These are phyloP conservation scores for Citrullus amarus DNA, from an alignment of 306 rosid species.

Conservation along the genomic window DNA sequence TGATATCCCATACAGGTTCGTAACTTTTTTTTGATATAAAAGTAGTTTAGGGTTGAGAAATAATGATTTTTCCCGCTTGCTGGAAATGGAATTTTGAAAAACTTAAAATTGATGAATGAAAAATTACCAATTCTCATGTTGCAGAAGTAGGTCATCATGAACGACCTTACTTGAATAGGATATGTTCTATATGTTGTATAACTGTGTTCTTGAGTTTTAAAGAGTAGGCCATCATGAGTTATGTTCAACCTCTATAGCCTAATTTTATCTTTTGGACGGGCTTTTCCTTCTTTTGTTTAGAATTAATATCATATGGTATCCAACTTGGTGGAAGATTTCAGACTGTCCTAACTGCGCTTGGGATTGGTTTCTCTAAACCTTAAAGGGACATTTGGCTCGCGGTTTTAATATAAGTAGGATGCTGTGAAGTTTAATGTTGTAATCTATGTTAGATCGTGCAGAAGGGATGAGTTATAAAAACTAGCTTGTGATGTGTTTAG, in stretches of 20 bases:
- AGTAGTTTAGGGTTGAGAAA: neutral
- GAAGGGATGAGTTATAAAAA: no score
- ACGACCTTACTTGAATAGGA: no score
- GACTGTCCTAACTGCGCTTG: no score
- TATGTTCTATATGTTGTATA: no score
- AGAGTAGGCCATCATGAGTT: neutral
- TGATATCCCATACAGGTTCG: slow-evolving; percentile 56
- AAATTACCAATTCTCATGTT: neutral
- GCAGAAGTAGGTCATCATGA: neutral
- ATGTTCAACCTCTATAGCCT: neutral
- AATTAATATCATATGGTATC: neutral
- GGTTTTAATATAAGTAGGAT: no score
- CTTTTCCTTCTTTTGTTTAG: neutral
- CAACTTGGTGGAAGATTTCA: neutral
- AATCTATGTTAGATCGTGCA: no score
- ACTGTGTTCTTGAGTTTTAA: no score
- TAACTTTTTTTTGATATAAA: neutral
- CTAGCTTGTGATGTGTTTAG: no score
- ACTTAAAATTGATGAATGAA: neutral
- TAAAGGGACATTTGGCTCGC: neutral
- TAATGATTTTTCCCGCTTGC: neutral
- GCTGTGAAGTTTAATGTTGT: no score
- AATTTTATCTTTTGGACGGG: neutral
- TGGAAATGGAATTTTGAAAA: neutral
- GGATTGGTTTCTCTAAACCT: neutral